A percentile compares a stretch with the other conserved stretches of the same genome.
Evolutionary conservation across 495 filamentous ascomycete genomes (phyloP).

Genomic region (Penicillium parvum): DNA sequence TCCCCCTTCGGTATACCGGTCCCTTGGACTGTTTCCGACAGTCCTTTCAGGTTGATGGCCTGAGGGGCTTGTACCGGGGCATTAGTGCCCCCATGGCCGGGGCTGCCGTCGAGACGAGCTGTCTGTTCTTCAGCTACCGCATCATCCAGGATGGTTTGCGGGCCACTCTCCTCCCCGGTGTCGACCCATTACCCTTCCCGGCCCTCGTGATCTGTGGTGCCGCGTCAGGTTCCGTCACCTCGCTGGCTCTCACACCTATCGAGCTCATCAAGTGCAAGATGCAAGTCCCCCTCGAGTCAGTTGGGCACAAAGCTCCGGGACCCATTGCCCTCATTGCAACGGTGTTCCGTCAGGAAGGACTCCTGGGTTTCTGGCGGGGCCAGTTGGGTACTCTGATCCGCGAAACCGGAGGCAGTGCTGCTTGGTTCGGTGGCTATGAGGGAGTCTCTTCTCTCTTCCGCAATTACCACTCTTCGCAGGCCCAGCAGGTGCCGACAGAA

Average conservation of each 20-base stretch:
- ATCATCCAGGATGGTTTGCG: conserved; percentile 66
- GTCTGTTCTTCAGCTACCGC: conserved; percentile 85
- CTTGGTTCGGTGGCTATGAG: conserved; percentile 96
- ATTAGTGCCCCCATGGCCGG: conserved; percentile 88
- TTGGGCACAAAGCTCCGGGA: conserved; percentile 38
- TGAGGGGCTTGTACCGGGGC: conserved; percentile 82
- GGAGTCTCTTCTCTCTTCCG: conserved; percentile 66
- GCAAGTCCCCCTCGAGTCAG: conserved; percentile 62
- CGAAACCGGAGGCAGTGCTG: conserved; percentile 87
- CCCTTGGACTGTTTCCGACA: conserved; percentile 92
- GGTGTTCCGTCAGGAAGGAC: conserved; percentile 73
- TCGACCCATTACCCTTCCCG: conserved; percentile 60
- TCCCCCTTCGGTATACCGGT: conserved; percentile 77
- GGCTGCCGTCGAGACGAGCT: conserved; percentile 89
- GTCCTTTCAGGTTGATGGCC: conserved; percentile 65
- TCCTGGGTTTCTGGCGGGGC: conserved; percentile 89
- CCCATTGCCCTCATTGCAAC: conserved; percentile 63
- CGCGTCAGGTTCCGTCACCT: conserved; percentile 84
- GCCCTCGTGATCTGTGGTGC: conserved; percentile 74
- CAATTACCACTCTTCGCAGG: conserved; percentile 23
- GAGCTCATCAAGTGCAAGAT: conserved; percentile 99
- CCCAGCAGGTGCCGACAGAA: conserved; percentile 8
- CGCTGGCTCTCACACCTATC: conserved; percentile 85
- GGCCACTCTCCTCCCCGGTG: conserved; percentile 44
- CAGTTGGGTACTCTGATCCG: conserved; percentile 90